Evolutionary conservation across 2,329 filamentous ascomycete species (phyloP).

Genomic region (Fusarium sp.): DNA sequence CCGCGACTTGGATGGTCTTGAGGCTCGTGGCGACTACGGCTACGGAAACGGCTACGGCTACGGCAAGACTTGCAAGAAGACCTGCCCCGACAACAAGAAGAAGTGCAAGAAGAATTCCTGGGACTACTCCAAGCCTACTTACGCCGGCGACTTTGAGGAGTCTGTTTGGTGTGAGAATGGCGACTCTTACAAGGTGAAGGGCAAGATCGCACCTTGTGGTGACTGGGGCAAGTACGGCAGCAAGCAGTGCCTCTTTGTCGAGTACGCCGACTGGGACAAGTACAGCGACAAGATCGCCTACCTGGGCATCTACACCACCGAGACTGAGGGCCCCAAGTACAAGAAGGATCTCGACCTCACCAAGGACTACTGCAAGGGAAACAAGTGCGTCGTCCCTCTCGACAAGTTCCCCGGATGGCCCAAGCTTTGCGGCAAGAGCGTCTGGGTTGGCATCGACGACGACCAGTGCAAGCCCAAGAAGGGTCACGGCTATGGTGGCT

Average conservation of each 20-base stretch:
- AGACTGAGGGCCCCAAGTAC: constrained; percentile 6
- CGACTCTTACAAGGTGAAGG: constrained; percentile 30
- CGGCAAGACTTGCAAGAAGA: constrained; percentile 25
- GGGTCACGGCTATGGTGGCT: not conserved
- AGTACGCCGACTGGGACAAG: constrained; percentile 27
- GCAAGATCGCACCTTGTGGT: constrained; percentile 17
- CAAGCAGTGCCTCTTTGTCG: constrained; percentile 28
- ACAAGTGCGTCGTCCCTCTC: constrained; percentile 34
- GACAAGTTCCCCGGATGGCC: constrained; percentile 30
- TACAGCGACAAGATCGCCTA: constrained; percentile 26
- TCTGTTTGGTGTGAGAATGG: constrained; percentile 21
- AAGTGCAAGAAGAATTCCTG: constrained; percentile 31
- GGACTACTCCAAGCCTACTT: constrained; percentile 21
- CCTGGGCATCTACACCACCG: constrained; percentile 29
- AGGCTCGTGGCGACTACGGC: constrained; percentile 16
- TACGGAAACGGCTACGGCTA: constrained; percentile 8
- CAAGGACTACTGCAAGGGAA: constrained; percentile 24
- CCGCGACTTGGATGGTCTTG: constrained; percentile 20
- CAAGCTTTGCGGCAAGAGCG: constrained; percentile 20
- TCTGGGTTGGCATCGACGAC: constrained; percentile 33
- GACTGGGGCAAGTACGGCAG: constrained; percentile 10
- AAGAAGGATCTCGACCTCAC: constrained; percentile 33
- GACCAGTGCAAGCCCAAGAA: constrained; percentile 25
- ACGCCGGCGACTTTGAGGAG: constrained; percentile 9
- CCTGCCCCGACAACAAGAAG: constrained; percentile 33